Percentiles rank a stretch among this genome's conserved stretches.
These are phyloP conservation scores for Oemleria cerasiformis DNA, from an alignment of 306 rosid species.

Conservation along the genomic window DNA sequence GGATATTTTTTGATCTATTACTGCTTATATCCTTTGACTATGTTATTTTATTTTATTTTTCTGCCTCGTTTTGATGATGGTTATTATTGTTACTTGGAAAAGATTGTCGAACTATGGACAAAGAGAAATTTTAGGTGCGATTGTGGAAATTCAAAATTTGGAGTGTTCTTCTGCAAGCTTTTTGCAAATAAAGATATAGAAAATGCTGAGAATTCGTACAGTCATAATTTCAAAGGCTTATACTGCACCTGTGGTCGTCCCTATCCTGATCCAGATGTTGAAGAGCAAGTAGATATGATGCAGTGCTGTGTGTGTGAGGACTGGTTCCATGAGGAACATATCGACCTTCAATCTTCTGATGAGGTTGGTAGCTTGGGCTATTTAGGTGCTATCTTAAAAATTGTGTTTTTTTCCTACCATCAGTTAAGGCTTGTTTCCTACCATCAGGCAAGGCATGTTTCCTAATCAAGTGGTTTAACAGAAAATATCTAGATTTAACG, in stretches of 20 bases:
- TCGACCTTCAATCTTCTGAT: conserved; percentile 67
- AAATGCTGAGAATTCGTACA: conserved; percentile 67
- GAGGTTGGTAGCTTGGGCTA: conserved; percentile 60
- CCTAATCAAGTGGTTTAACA: background rate
- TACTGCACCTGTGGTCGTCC: conserved; percentile 93
- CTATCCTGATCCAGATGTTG: conserved; percentile 91
- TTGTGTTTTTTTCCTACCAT: background rate
- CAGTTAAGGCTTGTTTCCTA: background rate
- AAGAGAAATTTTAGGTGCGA: conserved; percentile 93
- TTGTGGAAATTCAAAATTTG: conserved; percentile 97
- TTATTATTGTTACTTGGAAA: conserved; percentile 26
- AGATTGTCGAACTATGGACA: conserved; percentile 98
- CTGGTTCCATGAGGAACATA: conserved; percentile 99
- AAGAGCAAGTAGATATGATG: conserved; percentile 93
- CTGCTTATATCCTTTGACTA: conserved; percentile 5
- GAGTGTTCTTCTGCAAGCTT: conserved; percentile 81
- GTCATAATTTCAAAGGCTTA: conserved; percentile 86
- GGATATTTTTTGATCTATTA: background rate
- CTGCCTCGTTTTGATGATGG: conserved; percentile 9
- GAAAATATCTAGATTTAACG: background rate
- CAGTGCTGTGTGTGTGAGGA: conserved; percentile 97
- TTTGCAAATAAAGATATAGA: conserved; percentile 73
- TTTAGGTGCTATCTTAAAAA: background rate
- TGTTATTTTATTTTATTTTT: conserved; percentile 6
- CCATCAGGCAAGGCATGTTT: background rate